Conservation (phyloP, 306 rosid genomes). For the Dicorynia guianensis region DNA sequence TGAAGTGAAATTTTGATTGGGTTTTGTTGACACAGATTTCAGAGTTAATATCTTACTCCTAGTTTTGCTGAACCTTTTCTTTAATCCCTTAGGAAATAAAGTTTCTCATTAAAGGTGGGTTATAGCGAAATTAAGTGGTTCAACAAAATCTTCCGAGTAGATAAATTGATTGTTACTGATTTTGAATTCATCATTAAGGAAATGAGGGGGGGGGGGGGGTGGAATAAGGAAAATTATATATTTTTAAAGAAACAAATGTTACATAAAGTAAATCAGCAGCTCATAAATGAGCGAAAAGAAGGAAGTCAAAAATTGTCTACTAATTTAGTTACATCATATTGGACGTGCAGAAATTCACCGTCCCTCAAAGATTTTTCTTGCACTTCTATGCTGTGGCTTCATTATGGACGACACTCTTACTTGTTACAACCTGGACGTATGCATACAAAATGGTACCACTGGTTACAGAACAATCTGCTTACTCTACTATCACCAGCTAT, state of each 20-base stretch:
- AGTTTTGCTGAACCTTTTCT: no score
- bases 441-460: constrained; percentile 63
- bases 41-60: no score
- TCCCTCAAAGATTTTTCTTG: constrained; percentile 77
- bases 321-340: neutral
- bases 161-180: no score
- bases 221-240: neutral
- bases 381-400: constrained; percentile 80
- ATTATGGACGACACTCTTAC: constrained; percentile 78
- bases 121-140: no score
- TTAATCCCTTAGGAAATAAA: no score
- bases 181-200: no score
- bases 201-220: no score
- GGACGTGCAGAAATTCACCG: constrained; percentile 71
- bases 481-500: constrained; percentile 59
- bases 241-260: neutral
- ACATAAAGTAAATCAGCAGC: neutral
- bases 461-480: constrained; percentile 55
- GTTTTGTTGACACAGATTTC: no score
- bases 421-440: constrained; percentile 72
- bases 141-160: no score
- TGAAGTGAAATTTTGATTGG: no score
- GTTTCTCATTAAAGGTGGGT: no score
- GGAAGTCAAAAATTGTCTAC: constrained; percentile 5
- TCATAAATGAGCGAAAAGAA: neutral